phyloP scores from a whole-genome alignment of 2,329 filamentous ascomycete genomes.

The Beauveria medogensis region DNA sequence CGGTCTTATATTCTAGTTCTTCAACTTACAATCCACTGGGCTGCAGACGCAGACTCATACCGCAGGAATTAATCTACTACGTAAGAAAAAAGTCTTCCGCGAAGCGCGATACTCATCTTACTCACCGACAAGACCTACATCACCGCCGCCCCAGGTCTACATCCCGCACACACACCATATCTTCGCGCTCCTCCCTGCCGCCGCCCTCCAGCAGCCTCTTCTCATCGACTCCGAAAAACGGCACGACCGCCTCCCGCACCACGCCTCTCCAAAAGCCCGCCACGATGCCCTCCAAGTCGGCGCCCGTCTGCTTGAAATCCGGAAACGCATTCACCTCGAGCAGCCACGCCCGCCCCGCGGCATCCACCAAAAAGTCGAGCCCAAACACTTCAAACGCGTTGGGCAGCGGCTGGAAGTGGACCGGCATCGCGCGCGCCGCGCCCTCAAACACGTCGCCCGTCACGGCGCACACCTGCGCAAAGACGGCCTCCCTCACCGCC shows the following conservation, averaged over 20 bases:
- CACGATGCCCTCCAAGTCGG: slow-evolving; percentile 64
- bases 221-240: slow-evolving; percentile 51
- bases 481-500: slow-evolving; percentile 54
- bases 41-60: no score
- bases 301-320: slow-evolving; percentile 90
- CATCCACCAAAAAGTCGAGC: slow-evolving; percentile 80
- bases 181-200: slow-evolving; percentile 18
- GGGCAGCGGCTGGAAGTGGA: slow-evolving; percentile 84
- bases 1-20: no score
- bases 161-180: slow-evolving; percentile 44
- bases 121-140: slow-evolving; percentile 4
- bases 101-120: background rate
- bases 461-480: slow-evolving; percentile 62
- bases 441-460: slow-evolving; percentile 80
- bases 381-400: slow-evolving; percentile 92
- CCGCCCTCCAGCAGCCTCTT: slow-evolving; percentile 17
- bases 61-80: background rate
- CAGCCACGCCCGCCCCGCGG: slow-evolving; percentile 56
- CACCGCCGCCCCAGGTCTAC: slow-evolving; percentile 44
- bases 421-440: slow-evolving; percentile 70
- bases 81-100: background rate
- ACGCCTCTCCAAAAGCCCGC: slow-evolving; percentile 69
- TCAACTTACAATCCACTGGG: no score
- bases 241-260: slow-evolving; percentile 55
- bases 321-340: slow-evolving; percentile 95